phyloP scores from a whole-genome alignment of 257 asterid species.

The Oldenlandia corymbosa region DNA sequence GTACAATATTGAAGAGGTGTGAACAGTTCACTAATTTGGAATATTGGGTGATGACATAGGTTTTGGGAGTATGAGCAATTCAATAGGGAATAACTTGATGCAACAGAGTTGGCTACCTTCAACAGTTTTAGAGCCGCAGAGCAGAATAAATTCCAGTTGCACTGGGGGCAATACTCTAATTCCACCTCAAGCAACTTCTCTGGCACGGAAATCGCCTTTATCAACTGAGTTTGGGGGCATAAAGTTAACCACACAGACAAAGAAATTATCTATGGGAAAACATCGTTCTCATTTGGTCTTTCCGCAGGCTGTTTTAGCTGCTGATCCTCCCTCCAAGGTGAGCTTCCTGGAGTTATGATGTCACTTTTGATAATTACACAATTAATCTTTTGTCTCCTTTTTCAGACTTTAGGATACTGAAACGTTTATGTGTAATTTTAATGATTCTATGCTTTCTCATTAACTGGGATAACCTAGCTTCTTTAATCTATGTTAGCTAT shows the following conservation, averaged over 20 bases:
- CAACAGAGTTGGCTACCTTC: conserved; percentile 61
- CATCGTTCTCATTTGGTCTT: conserved; percentile 29
- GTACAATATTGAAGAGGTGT: background rate
- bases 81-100: conserved; percentile 76
- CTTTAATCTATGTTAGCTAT: too few species aligned
- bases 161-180: conserved; percentile 60
- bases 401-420: background rate
- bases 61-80: conserved; percentile 50
- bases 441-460: background rate
- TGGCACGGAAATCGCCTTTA: conserved; percentile 43
- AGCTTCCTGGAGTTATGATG: background rate
- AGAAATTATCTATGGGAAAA: conserved; percentile 53
- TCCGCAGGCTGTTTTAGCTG: conserved; percentile 60
- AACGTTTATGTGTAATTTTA: background rate
- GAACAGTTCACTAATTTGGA: background rate
- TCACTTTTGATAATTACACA: background rate
- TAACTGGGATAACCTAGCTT: background rate
- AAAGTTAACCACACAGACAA: conserved; percentile 37
- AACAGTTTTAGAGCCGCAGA: conserved; percentile 47
- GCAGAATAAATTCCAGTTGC: conserved; percentile 55
- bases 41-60: conserved; percentile 1
- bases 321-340: conserved; percentile 62
- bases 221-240: conserved; percentile 51
- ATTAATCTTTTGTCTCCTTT: background rate
- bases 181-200: conserved; percentile 60